Percentiles rank a stretch among this genome's conserved stretches.
Conservation (phyloP, 2,329 filamentous ascomycete species). For the Penicillium sp. region DNA sequence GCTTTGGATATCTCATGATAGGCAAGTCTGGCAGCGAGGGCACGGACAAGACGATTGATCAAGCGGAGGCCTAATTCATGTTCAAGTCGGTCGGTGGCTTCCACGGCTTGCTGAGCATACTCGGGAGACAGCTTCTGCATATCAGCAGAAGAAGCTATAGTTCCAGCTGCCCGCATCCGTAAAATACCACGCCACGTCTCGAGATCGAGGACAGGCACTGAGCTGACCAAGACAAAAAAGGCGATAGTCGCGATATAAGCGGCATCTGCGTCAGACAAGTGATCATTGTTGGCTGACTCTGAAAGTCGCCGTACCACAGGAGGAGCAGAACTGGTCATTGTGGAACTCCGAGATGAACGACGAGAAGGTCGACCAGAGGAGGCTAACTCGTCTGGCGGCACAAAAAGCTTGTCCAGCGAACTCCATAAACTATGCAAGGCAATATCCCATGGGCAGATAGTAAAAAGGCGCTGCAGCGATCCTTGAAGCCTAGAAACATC, state of each 20-base stretch:
- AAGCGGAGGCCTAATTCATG: constrained; percentile 57
- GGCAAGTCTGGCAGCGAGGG: constrained; percentile 53
- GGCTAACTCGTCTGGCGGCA: constrained; percentile 44
- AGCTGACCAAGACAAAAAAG: constrained; percentile 44
- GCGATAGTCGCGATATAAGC: constrained; percentile 45
- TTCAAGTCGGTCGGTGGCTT: constrained; percentile 51
- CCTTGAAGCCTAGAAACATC: constrained; percentile 39
- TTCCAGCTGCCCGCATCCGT: constrained; percentile 47
- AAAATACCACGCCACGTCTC: constrained; percentile 47
- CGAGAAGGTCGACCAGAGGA: constrained; percentile 36
- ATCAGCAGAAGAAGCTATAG: constrained; percentile 43
- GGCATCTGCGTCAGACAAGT: constrained; percentile 44
- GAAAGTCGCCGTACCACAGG: constrained; percentile 35
- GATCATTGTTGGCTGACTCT: constrained; percentile 34
- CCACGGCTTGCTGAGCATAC: constrained; percentile 37
- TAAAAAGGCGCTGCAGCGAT: constrained; percentile 41
- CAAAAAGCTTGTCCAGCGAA: constrained; percentile 45
- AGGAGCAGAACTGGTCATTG: constrained; percentile 23
- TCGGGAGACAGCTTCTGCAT: constrained; percentile 39
- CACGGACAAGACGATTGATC: constrained; percentile 53
- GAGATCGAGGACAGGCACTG: constrained; percentile 42
- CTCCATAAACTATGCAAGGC: constrained; percentile 49
- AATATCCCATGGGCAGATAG: constrained; percentile 46
- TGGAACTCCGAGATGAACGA: constrained; percentile 37
- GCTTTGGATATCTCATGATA: constrained; percentile 54